Conservation (phyloP, 2,329 filamentous ascomycete species). For the Balansia obtecta region DNA sequence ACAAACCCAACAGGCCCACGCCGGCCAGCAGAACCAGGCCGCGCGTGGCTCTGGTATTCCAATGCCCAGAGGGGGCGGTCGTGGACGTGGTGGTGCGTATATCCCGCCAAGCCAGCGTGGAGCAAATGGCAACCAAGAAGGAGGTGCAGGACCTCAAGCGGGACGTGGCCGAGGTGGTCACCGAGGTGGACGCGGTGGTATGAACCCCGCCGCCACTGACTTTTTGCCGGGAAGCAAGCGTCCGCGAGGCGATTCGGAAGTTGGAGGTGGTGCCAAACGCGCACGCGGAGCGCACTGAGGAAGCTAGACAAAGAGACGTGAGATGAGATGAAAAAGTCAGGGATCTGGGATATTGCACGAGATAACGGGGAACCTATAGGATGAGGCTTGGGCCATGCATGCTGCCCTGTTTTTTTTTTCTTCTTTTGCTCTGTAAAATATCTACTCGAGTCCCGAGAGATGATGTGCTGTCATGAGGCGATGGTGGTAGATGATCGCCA, state of each 20-base stretch:
- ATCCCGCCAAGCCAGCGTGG: constrained; percentile 25
- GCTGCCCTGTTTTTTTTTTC: no score
- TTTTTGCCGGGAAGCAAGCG: constrained; percentile 47
- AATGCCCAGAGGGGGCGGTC: constrained; percentile 27
- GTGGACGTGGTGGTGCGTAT: constrained; percentile 26
- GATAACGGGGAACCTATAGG: not conserved
- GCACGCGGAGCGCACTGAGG: constrained; percentile 26
- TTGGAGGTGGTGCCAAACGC: constrained; percentile 29
- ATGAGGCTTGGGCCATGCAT: not conserved
- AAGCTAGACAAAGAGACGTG: not conserved
- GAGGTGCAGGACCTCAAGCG: constrained; percentile 15
- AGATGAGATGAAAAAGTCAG: not conserved
- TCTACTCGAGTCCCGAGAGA: not conserved
- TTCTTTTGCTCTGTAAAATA: constrained; percentile 2
- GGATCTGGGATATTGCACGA: not conserved
- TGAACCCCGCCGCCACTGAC: constrained; percentile 42
- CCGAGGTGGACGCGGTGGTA: constrained; percentile 25
- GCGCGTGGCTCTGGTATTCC: constrained; percentile 24
- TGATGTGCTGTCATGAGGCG: not conserved
- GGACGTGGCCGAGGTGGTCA: constrained; percentile 29
- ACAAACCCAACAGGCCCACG: constrained; percentile 1
- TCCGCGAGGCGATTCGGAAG: constrained; percentile 39
- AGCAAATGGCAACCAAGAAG: constrained; percentile 23
- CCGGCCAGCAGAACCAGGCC: constrained; percentile 11
- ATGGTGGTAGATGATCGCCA: not conserved